Percentiles rank a stretch among this genome's conserved stretches.
Evolutionary conservation across 805 yeast species (phyloP).

Genomic region (Saccharomycopsis guyanensis): DNA sequence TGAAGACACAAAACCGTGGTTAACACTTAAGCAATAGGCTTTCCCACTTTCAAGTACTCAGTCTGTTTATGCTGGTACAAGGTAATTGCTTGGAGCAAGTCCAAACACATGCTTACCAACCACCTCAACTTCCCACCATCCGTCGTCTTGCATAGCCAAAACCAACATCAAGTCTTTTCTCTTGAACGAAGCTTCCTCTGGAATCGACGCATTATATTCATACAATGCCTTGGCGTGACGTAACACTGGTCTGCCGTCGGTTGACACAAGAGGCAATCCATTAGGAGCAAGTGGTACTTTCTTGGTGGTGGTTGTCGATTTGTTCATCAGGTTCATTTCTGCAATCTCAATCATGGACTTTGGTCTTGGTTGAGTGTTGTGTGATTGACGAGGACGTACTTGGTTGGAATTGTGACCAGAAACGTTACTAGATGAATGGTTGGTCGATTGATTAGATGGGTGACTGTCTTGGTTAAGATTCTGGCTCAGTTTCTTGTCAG

Average conservation of each 20-base stretch:
- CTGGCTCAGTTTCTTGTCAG: neutral
- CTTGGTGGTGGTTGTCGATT: conserved; percentile 2
- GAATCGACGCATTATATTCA: conserved; percentile 51
- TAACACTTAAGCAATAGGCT: too few species aligned
- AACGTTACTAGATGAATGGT: neutral
- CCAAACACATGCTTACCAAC: conserved; percentile 36
- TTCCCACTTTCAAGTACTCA: too few species aligned
- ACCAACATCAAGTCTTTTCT: conserved; percentile 50
- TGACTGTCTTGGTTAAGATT: neutral
- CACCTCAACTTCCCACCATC: conserved; percentile 71
- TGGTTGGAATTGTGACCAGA: neutral
- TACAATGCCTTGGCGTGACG: conserved; percentile 48
- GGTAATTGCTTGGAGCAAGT: conserved; percentile 57
- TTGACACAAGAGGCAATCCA: conserved; percentile 40
- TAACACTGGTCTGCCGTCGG: conserved; percentile 48
- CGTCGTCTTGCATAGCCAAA: conserved; percentile 54
- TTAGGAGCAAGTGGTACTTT: conserved; percentile 22
- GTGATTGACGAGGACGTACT: neutral
- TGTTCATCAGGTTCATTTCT: conserved; percentile 8
- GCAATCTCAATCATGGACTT: conserved; percentile 22
- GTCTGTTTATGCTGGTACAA: conserved; percentile 24
- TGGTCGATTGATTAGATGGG: neutral
- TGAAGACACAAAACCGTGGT: too few species aligned
- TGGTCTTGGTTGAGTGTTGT: conserved; percentile 9
- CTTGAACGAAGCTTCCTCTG: conserved; percentile 52